Base-by-base conservation (phyloP, 495 filamentous ascomycete species). In the Xylaria bambusicola region DNA sequence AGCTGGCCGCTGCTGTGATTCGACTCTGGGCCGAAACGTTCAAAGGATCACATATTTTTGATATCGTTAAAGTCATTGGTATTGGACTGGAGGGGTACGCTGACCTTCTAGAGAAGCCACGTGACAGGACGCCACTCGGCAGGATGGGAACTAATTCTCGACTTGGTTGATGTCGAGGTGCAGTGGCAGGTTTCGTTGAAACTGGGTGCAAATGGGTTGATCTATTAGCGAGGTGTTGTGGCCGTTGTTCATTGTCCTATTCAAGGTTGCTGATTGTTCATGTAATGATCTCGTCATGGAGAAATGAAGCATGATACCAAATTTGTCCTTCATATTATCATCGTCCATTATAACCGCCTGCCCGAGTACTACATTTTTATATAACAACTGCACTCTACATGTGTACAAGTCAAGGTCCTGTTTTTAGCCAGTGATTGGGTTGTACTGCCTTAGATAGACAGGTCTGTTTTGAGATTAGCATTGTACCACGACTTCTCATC, bases 1-100 rank as follows among this genome's bases (percentile, higher is more conserved):
- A 86, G 45, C 76, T 90, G 21, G 85, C 86, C 26, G 82, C 82
- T 5, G 82, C 82, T 0, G 84, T 89, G 5, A 81, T 87, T 5
- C 72, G 84, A 35, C 72, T 90, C 6, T 90, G 87, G 87, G 85
- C 86, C 0, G 80, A 86, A 58, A 80, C 86, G 31, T 88, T 89
- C 63, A 87, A 82, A 55, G 86, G 84, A 4, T 81, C 82, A 18
- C 86, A 87, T 64, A 85, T 86, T 15, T 88, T 87, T 72, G 84
- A 86, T 48, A 82, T 88, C 60, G 83, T 88, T 2, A 80, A 80
- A 66, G 74, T 86, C 24, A 86, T 89, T 63, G 86, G 84, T 3
- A 74, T 77, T 27, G 82, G 82, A 0, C 70, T 89, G 63, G 83
- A 86, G 58, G 78, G 80, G 2, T 88, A 88, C 67, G 86, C 85